These are phyloP conservation scores for Corylus americana DNA, from an alignment of 306 rosid species.

Conservation along the genomic window DNA sequence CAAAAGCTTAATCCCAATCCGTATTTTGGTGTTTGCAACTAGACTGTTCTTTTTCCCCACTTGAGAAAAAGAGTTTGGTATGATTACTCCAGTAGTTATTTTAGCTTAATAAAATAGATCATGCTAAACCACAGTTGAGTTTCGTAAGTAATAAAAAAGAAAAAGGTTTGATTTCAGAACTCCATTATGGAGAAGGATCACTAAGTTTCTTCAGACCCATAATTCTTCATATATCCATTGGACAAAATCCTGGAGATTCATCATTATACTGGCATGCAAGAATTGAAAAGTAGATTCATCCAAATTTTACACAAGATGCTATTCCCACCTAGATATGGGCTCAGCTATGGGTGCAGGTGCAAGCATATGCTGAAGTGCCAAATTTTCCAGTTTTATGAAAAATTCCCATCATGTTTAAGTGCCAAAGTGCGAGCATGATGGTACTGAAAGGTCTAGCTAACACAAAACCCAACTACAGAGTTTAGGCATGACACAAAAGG, in stretches of 20 bases:
- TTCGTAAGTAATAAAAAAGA: background rate
- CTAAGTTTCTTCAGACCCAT: background rate
- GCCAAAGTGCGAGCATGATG: background rate
- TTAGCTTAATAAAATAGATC: background rate
- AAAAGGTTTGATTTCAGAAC: background rate
- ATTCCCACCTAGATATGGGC: background rate
- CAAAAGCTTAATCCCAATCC: background rate
- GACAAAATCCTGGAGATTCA: background rate
- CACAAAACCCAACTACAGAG: background rate
- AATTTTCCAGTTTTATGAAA: background rate
- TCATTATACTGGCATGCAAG: background rate
- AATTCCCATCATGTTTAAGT: background rate
- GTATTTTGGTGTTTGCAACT: background rate
- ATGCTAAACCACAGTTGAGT: background rate
- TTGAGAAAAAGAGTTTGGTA: background rate
- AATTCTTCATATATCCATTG: background rate
- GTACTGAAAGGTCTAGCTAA: background rate
- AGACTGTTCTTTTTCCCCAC: background rate
- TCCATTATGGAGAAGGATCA: background rate
- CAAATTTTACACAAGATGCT: background rate
- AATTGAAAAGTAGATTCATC: background rate
- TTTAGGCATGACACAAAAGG: background rate
- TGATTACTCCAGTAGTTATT: background rate
- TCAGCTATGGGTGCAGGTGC: background rate
- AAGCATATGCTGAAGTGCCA: background rate